phyloP scores from a whole-genome alignment of 176 grass and related monocot genomes.

The Neostapfia colusana region DNA sequence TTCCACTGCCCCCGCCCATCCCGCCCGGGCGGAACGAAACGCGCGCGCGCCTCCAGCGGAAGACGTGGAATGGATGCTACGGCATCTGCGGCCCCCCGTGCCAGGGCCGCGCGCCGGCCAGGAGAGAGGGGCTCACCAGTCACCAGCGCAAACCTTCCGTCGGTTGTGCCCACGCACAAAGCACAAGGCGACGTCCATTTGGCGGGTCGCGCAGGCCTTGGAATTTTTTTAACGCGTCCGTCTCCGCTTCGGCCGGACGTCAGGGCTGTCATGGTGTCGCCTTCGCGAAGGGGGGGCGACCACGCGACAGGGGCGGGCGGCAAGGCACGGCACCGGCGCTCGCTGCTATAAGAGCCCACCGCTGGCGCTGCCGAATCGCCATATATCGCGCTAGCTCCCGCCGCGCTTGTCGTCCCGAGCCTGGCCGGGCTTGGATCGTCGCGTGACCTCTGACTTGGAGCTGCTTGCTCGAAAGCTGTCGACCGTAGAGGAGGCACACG shows the following conservation, averaged over 20 bases:
- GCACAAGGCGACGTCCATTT: not conserved
- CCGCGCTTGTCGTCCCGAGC: not conserved
- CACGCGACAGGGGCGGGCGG: not conserved
- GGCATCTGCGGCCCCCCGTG: not conserved
- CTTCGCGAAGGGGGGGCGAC: not conserved
- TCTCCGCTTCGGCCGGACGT: not conserved
- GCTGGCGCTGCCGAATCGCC: not conserved
- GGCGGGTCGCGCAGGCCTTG: not conserved
- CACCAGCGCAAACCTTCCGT: not conserved
- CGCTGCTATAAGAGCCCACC: no score
- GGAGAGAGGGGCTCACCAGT: not conserved
- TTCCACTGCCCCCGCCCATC: not conserved
- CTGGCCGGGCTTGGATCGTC: not conserved
- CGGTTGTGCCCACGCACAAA: not conserved
- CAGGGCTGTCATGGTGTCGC: slow-evolving; percentile 18
- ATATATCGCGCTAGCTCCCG: not conserved
- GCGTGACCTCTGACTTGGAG: slow-evolving; percentile 8
- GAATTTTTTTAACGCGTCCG: not conserved
- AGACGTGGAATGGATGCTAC: not conserved
- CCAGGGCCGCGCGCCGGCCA: not conserved
- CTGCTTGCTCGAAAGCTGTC: not conserved
- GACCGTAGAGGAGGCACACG: no score
- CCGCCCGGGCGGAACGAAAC: not conserved
- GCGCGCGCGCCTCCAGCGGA: not conserved
- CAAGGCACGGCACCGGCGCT: not conserved